Percentiles rank a stretch among this genome's conserved stretches.
Evolutionary conservation across 1,284 basidiomycete species (phyloP).

Genomic region (Volvariella surrecta): DNA sequence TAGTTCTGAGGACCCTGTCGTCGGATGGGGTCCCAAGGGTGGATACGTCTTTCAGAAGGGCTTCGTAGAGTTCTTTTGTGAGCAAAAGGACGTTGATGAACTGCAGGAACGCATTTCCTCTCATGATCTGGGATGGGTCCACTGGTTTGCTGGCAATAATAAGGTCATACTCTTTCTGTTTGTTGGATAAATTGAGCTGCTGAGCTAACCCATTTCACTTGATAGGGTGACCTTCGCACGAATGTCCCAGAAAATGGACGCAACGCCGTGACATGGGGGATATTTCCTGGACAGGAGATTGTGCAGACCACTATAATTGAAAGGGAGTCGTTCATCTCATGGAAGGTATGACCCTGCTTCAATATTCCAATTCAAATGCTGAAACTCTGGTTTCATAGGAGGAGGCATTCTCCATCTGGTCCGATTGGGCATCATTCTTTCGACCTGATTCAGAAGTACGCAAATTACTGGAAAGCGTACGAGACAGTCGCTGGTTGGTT

Average conservation of each 20-base stretch:
- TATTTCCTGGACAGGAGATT: conserved; percentile 95
- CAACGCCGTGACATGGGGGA: conserved; percentile 98
- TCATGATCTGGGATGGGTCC: conserved; percentile 58
- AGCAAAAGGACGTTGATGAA: conserved; percentile 49
- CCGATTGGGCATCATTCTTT: conserved; percentile 89
- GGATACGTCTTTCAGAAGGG: conserved; percentile 97
- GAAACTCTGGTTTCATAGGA: conserved; percentile 50
- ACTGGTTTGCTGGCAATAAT: conserved; percentile 81
- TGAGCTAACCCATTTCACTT: conserved; percentile 1
- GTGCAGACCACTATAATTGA: conserved; percentile 98
- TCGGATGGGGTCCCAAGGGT: conserved; percentile 89
- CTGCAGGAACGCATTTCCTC: conserved; percentile 54
- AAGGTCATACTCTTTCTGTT: conserved; percentile 35
- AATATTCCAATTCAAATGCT: background rate
- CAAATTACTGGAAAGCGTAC: conserved; percentile 62
- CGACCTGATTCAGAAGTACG: conserved; percentile 70
- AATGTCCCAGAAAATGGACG: conserved; percentile 77
- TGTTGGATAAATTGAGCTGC: background rate
- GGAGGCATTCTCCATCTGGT: conserved; percentile 96
- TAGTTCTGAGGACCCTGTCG: conserved; percentile 62
- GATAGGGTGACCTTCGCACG: conserved; percentile 74
- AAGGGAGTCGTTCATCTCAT: conserved; percentile 82
- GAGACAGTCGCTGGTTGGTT: conserved; percentile 81
- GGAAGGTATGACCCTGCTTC: conserved; percentile 56
- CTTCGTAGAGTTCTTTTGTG: conserved; percentile 95